A percentile compares a stretch with the other conserved stretches of the same genome.
Evolutionary conservation across 148 eudicot species (phyloP).

Genomic region (Rhododendron griersonianum): DNA sequence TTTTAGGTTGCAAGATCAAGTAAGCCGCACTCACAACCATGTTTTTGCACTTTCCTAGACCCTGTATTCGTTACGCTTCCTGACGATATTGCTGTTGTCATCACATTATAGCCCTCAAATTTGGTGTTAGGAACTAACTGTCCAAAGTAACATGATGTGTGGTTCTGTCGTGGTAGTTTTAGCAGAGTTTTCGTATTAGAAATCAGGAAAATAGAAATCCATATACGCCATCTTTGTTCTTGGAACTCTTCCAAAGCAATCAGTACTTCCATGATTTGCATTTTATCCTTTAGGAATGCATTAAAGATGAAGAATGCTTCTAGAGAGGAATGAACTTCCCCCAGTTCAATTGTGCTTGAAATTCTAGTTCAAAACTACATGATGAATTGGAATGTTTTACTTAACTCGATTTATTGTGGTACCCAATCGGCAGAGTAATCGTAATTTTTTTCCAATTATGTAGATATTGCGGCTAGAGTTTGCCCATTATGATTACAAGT

Average conservation of each 20-base stretch:
- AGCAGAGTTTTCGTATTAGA: too few species aligned
- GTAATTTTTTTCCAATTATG: conserved; percentile 8
- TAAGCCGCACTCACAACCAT: not conserved
- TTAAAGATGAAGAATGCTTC: not conserved
- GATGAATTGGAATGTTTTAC: not conserved
- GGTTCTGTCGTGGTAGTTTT: too few species aligned
- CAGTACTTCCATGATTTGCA: not conserved
- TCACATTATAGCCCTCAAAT: too few species aligned
- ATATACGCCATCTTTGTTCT: too few species aligned
- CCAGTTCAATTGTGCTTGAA: not conserved
- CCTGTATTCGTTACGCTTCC: too few species aligned
- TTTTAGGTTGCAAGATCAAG: not conserved
- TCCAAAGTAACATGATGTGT: too few species aligned
- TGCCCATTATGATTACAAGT: conserved; percentile 10
- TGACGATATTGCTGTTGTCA: too few species aligned
- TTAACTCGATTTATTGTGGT: not conserved
- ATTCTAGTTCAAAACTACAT: not conserved
- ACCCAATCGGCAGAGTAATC: not conserved
- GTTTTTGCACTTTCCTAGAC: too few species aligned
- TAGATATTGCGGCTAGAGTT: conserved; percentile 7
- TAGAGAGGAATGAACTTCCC: not conserved
- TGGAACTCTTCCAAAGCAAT: too few species aligned
- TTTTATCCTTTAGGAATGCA: not conserved
- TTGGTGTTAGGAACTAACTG: too few species aligned
- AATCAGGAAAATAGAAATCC: too few species aligned